These are phyloP conservation scores for Clathrus columnatus DNA, from an alignment of 768 basidiomycete species.

Conservation along the genomic window DNA sequence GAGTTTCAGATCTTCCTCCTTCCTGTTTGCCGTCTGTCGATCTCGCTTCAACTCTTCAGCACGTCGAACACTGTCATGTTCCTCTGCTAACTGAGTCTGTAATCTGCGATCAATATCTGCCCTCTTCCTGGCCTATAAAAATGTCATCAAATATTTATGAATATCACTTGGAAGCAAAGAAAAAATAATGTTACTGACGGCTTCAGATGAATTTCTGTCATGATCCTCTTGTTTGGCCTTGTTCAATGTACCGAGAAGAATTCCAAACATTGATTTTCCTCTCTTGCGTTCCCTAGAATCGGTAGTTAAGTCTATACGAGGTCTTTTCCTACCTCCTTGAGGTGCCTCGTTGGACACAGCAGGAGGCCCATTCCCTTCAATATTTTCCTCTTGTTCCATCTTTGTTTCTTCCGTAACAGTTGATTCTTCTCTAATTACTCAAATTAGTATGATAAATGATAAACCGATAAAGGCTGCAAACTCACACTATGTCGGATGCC, in stretches of 20 bases:
- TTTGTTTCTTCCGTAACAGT: not conserved
- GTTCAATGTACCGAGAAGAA: slow-evolving; percentile 74
- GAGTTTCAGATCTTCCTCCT: slow-evolving; percentile 74
- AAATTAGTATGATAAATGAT: not conserved
- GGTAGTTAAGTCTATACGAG: slow-evolving; percentile 58
- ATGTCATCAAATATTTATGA: not conserved
- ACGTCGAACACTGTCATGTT: slow-evolving; percentile 77
- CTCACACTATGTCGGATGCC: slow-evolving; percentile 6
- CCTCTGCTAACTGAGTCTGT: slow-evolving; percentile 76
- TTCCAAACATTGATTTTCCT: slow-evolving; percentile 82
- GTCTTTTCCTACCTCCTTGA: slow-evolving; percentile 49
- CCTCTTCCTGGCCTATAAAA: slow-evolving; percentile 68
- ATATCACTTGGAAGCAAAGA: not conserved
- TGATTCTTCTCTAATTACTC: not conserved
- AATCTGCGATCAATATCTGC: slow-evolving; percentile 77
- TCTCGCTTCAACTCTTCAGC: slow-evolving; percentile 83
- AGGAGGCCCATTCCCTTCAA: slow-evolving; percentile 28
- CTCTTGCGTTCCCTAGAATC: slow-evolving; percentile 60
- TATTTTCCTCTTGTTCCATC: slow-evolving; percentile 1
- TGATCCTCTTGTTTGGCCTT: slow-evolving; percentile 85
- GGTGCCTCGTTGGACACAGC: slow-evolving; percentile 25
- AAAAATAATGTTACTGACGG: slow-evolving; percentile 35
- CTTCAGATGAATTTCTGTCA: slow-evolving; percentile 76
- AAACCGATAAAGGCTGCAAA: not conserved
- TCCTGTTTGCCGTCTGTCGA: slow-evolving; percentile 64